Conservation (phyloP, 202 grass and related monocot genomes). For the Sporobolus alterniflorus region DNA sequence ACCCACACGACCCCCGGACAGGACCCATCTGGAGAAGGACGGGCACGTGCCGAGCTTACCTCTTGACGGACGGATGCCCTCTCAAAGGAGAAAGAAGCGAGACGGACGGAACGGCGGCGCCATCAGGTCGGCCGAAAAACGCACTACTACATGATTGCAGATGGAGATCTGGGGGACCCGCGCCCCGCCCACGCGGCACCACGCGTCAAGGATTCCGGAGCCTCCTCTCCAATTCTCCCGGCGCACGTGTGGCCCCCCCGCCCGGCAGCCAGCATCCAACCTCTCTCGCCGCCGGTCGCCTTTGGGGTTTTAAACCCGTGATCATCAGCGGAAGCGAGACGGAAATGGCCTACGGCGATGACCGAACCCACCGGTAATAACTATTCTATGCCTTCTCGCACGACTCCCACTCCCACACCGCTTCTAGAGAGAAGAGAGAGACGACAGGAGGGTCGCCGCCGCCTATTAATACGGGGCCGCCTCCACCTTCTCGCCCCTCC, state of each 20-base stretch:
- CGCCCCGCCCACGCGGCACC: neutral
- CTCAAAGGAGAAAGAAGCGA: neutral
- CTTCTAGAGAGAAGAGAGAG: constrained; percentile 27
- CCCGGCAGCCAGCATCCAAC: neutral
- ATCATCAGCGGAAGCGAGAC: constrained; percentile 14
- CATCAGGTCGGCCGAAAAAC: neutral
- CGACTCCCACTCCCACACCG: neutral
- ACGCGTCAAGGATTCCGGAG: constrained; percentile 21
- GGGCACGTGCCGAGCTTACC: neutral
- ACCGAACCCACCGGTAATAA: constrained; percentile 34
- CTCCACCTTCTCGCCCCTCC: neutral
- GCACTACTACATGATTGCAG: too few species aligned
- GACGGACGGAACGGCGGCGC: too few species aligned
- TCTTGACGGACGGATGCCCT: neutral
- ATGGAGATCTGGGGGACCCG: neutral
- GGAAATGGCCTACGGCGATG: neutral
- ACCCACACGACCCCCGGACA: neutral
- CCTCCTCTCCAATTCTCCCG: neutral
- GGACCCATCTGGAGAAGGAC: neutral
- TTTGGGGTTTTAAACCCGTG: constrained; percentile 16
- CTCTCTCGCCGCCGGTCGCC: neutral
- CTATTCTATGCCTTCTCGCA: neutral
- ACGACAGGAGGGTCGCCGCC: neutral
- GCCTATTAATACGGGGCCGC: constrained; percentile 49
- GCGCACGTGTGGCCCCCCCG: neutral